These are phyloP conservation scores for Ganoderma sinense DNA, from an alignment of 1,284 basidiomycete genomes.

Conservation along the genomic window DNA sequence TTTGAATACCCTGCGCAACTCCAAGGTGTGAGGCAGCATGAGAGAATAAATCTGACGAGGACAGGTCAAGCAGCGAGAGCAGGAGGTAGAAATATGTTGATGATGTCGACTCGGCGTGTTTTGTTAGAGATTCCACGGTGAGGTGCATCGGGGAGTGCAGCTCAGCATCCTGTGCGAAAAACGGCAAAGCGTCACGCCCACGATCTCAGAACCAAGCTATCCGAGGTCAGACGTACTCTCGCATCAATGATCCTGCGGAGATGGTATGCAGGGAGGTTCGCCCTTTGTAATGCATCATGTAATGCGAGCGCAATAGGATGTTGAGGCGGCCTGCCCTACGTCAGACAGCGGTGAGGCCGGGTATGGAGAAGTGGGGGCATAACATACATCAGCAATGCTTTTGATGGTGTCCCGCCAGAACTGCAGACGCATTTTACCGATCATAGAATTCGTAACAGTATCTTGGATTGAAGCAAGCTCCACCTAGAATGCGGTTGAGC, in stretches of 20 bases:
- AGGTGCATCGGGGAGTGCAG: slow-evolving; percentile 73
- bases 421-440: slow-evolving; percentile 91
- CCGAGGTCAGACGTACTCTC: slow-evolving; percentile 60
- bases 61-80: slow-evolving; percentile 74
- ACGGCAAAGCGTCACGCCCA: slow-evolving; percentile 24
- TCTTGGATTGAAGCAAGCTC: slow-evolving; percentile 88
- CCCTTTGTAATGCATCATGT: slow-evolving; percentile 59
- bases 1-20: slow-evolving; percentile 73
- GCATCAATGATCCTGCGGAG: slow-evolving; percentile 88
- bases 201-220: slow-evolving; percentile 19
- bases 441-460: slow-evolving; percentile 76
- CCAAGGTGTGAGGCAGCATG: slow-evolving; percentile 87
- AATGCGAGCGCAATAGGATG: slow-evolving; percentile 88
- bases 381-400: slow-evolving; percentile 71
- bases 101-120: slow-evolving; percentile 81
- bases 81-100: slow-evolving; percentile 84
- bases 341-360: slow-evolving; percentile 31
- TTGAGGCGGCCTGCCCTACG: slow-evolving; percentile 75
- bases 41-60: slow-evolving; percentile 67
- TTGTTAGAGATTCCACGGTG: slow-evolving; percentile 74
- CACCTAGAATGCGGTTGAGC: slow-evolving; percentile 54
- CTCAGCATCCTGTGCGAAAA: slow-evolving; percentile 69
- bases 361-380: neutral
- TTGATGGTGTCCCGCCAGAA: slow-evolving; percentile 93
- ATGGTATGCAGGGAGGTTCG: slow-evolving; percentile 75